A percentile compares a stretch with the other conserved stretches of the same genome.
These are phyloP conservation scores for Clarireedia paspali DNA, from an alignment of 2,329 filamentous ascomycete species.

Conservation along the genomic window DNA sequence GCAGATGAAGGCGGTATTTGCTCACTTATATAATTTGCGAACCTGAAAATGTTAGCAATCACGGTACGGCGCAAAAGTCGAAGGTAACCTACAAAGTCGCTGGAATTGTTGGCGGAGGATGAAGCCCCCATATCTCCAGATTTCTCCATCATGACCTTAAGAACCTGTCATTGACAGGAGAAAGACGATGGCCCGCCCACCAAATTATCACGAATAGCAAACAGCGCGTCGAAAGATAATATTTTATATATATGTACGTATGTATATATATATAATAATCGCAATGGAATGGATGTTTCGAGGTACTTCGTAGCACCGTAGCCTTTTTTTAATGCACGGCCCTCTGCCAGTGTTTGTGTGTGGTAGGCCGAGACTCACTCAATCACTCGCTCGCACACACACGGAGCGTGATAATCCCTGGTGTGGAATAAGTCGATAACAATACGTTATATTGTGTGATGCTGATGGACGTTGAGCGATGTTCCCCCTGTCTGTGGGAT, in stretches of 20 bases:
- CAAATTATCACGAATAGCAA: not conserved
- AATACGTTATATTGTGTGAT: not conserved
- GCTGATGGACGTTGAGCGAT: no score
- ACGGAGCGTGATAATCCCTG: not conserved
- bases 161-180: not conserved
- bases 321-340: not conserved
- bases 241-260: not conserved
- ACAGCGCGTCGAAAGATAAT: not conserved
- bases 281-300: not conserved
- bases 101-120: constrained; percentile 65
- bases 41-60: constrained; percentile 49
- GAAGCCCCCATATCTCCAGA: constrained; percentile 24
- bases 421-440: not conserved
- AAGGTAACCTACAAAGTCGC: constrained; percentile 74
- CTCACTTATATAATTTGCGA: constrained; percentile 96
- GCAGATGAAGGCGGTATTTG: not conserved
- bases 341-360: not conserved
- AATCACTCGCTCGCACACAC: no score
- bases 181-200: not conserved
- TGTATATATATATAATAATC: not conserved
- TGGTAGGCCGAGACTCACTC: not conserved
- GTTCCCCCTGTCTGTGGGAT: no score
- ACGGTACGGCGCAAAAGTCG: not conserved
- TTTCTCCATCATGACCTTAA: constrained; percentile 26
- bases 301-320: not conserved